These are phyloP conservation scores for Corchorus olitorius DNA, from an alignment of 345 rosid genomes.

Conservation along the genomic window DNA sequence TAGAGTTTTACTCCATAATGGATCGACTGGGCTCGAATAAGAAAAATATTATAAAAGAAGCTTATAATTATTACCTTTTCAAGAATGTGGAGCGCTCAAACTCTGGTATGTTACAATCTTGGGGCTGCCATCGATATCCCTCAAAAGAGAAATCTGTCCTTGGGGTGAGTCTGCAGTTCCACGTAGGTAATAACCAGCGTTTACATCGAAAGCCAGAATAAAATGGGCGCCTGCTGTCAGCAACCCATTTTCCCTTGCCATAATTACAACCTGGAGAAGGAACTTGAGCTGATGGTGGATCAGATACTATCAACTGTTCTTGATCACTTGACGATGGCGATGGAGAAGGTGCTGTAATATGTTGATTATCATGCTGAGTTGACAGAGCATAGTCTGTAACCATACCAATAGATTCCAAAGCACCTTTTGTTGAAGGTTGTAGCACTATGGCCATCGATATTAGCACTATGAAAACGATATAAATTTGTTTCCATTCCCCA, in stretches of 20 bases:
- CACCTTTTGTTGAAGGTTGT: background rate
- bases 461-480: background rate
- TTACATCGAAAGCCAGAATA: conserved; percentile 49
- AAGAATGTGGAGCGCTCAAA: conserved; percentile 52
- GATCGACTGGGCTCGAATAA: background rate
- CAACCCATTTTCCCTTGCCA: conserved; percentile 56
- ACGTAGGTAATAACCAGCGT: conserved; percentile 49
- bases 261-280: conserved; percentile 46
- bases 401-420: too few species aligned
- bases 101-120: conserved; percentile 53
- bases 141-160: conserved; percentile 61
- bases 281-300: too few species aligned
- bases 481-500: conserved; percentile 11
- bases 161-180: conserved; percentile 54
- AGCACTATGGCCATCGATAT: background rate
- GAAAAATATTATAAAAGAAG: background rate
- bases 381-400: too few species aligned
- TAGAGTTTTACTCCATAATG: background rate
- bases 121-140: conserved; percentile 60
- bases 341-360: too few species aligned
- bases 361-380: too few species aligned
- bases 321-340: too few species aligned
- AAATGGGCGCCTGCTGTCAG: conserved; percentile 44
- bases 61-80: conserved; percentile 36
- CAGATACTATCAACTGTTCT: too few species aligned